phyloP scores from a whole-genome alignment of 306 rosid genomes.

The Notholithocarpus densiflorus region DNA sequence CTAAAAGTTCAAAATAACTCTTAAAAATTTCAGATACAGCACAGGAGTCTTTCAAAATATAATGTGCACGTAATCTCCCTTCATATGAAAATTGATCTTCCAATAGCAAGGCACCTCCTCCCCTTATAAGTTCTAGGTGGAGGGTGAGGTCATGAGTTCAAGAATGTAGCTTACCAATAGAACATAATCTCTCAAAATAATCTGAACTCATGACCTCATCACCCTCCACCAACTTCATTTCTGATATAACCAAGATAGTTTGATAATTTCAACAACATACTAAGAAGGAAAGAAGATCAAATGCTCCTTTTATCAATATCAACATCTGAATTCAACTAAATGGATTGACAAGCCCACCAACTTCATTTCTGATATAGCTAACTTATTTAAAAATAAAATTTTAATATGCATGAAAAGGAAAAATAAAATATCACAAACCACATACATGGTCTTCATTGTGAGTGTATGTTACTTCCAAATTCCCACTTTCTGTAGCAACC shows the following conservation, averaged over 20 bases:
- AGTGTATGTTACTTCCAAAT: slow-evolving; percentile 85
- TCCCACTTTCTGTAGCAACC: slow-evolving; percentile 85
- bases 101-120: background rate
- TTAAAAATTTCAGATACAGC: background rate
- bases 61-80: background rate
- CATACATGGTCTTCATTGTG: slow-evolving; percentile 87
- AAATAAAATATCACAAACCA: background rate
- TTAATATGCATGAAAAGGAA: background rate
- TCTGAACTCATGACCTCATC: background rate
- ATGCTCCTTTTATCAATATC: background rate
- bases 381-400: background rate
- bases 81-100: background rate
- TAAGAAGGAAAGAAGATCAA: background rate
- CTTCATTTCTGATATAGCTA: background rate
- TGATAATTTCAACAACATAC: background rate
- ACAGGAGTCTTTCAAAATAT: background rate
- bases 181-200: background rate
- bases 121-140: no score
- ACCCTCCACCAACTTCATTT: no score
- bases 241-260: background rate
- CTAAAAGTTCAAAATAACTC: no score
- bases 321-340: background rate
- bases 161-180: background rate
- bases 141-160: no score
- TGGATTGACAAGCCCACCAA: background rate